These are phyloP conservation scores for Pittosporum tobira DNA, from an alignment of 129 eudicot species.

Conservation along the genomic window DNA sequence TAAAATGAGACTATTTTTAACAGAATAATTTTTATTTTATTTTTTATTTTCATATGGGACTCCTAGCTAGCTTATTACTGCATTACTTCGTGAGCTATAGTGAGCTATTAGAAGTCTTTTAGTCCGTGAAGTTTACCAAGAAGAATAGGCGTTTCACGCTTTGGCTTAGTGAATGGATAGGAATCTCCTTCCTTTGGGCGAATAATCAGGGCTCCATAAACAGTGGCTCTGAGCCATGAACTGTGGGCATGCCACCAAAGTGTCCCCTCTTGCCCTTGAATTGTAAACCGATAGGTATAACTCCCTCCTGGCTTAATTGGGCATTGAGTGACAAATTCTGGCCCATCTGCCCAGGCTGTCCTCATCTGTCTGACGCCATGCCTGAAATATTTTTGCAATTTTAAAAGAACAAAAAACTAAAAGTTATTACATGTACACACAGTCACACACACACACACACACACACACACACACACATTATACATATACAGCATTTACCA, in stretches of 20 bases:
- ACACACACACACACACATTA: no score
- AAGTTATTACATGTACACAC: no score
- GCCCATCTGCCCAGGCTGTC: constrained; percentile 99
- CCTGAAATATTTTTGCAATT: constrained; percentile 29
- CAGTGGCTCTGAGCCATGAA: constrained; percentile 96
- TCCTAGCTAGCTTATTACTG: no score
- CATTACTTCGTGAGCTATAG: background rate
- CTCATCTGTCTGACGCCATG: constrained; percentile 88
- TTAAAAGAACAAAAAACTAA: background rate
- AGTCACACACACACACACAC: no score
- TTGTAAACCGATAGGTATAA: constrained; percentile 73
- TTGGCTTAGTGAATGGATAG: constrained; percentile 81
- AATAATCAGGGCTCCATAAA: constrained; percentile 78
- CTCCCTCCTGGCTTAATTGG: constrained; percentile 91
- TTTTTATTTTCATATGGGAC: no score
- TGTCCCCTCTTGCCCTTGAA: constrained; percentile 94
- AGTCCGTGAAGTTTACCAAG: constrained; percentile 41
- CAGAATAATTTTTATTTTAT: no score
- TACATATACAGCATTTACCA: constrained; percentile 38
- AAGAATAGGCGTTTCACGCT: constrained; percentile 65
- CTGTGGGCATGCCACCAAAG: constrained; percentile 99
- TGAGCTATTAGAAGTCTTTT: background rate
- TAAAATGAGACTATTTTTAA: no score
- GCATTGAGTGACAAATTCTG: constrained; percentile 92
- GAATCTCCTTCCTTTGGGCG: constrained; percentile 72